A percentile compares a stretch with the other conserved stretches of the same genome.
Conservation (phyloP, 1,284 basidiomycete genomes). For the Boletus semigastroideus region DNA sequence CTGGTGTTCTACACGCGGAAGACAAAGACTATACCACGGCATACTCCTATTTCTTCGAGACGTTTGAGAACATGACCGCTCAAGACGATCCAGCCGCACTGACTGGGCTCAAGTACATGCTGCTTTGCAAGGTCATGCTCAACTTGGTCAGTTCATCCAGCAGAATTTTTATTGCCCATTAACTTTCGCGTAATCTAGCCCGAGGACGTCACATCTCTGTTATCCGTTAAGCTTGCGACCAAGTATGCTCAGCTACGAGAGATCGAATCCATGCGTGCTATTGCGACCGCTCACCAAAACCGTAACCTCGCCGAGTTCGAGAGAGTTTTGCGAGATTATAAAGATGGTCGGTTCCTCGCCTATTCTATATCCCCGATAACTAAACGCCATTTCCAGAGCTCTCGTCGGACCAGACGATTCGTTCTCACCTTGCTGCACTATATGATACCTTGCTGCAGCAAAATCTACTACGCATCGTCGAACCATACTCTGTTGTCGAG, state of each 20-base stretch:
- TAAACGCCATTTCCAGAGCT: constrained; percentile 58
- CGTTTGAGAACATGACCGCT: constrained; percentile 78
- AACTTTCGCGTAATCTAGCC: constrained; percentile 53
- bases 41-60: constrained; percentile 98
- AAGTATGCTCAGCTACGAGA: constrained; percentile 84
- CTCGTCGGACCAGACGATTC: constrained; percentile 91
- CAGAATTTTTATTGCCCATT: not conserved
- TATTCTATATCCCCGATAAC: not conserved
- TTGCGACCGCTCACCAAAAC: constrained; percentile 91
- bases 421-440: constrained; percentile 87
- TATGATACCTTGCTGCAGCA: constrained; percentile 97
- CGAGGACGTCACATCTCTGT: constrained; percentile 87
- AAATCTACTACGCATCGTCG: constrained; percentile 91
- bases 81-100: constrained; percentile 79
- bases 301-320: constrained; percentile 91
- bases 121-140: constrained; percentile 97
- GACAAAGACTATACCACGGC: constrained; percentile 98
- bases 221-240: constrained; percentile 84
- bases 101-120: constrained; percentile 95
- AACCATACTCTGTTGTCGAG: constrained; percentile 93
- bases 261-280: constrained; percentile 93
- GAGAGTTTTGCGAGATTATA: constrained; percentile 83
- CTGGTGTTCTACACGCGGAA: constrained; percentile 90
- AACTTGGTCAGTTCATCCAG: constrained; percentile 63
- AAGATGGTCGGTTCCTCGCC: constrained; percentile 58